Base-by-base conservation (phyloP, 2,329 filamentous ascomycete species). In the Diaporthe capsici region DNA sequence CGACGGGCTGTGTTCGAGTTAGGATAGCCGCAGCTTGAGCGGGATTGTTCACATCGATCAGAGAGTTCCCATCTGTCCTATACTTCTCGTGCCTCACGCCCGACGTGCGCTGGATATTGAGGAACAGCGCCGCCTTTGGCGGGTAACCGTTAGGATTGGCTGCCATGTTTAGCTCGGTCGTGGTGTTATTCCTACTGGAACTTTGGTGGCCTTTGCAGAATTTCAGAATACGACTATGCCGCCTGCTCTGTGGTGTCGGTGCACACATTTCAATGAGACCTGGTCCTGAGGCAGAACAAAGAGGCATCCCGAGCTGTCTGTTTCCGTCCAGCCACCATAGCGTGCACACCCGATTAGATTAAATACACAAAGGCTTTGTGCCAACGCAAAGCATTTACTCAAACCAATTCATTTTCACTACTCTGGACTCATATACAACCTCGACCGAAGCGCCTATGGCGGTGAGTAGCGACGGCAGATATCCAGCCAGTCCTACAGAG, bases 81-180 rank as follows among this genome's bases (percentile, higher is more conserved):
- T 65, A 65, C 5, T 13, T 3, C 3, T 65, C 39, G 9, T 22
- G 8, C 17, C 2, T 13, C 2, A 6, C n/a, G 25, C 39, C 60
- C 1, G 4, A 3, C 4, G 1, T 2, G 0, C 20, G 7, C 12
- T 37, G 55, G 0, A 7, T 9, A 34, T 34, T 2, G 17, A 58
- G 20, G 17, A 34, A 4, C 4, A 2, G 5, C 15, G 44, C 20
- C 44, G 44, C 7, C 44, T 49, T 49, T 7, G 44, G 44, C 44
- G 44, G 44, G 44, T 49, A 49, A 4, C 20, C 20, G 17, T 20
- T 17, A 10, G 44, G 44, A 49, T 49, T 49, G 13, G 42, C 42
- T 20, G 57, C 57, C 57, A 60, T 60, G 8, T 39, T 60, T n/a
- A 39, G 7, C 17, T n/a, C 4, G 22, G 22, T 9, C 25, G 13